A percentile compares a stretch with the other conserved stretches of the same genome.
Evolutionary conservation across 2,329 filamentous ascomycete species (phyloP).

Genomic region (Aspergillus thermomutatus): DNA sequence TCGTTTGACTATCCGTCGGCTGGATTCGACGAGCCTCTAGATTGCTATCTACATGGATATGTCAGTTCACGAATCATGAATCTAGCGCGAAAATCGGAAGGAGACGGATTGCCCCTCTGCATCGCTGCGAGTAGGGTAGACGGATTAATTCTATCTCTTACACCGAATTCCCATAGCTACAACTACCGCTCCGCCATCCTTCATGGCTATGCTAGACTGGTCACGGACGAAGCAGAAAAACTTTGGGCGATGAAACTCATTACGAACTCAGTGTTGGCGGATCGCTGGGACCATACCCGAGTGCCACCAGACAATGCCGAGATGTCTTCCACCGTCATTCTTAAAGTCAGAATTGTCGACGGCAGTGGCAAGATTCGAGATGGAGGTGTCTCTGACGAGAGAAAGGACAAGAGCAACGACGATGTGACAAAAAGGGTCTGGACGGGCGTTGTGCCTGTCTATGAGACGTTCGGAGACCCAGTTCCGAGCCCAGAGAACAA

Average conservation of each 20-base stretch:
- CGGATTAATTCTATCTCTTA: constrained; percentile 74
- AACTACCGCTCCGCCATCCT: constrained; percentile 81
- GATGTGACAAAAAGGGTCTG: constrained; percentile 52
- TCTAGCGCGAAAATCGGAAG: constrained; percentile 47
- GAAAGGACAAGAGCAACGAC: constrained; percentile 48
- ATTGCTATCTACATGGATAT: constrained; percentile 82
- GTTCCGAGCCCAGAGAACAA: constrained; percentile 59
- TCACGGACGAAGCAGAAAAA: constrained; percentile 67
- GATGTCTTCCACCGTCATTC: constrained; percentile 69
- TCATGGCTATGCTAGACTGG: constrained; percentile 68
- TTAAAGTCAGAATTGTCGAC: constrained; percentile 64
- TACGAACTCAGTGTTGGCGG: constrained; percentile 68
- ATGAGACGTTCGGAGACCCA: constrained; percentile 61
- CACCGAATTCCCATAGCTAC: constrained; percentile 77
- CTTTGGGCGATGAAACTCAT: constrained; percentile 75
- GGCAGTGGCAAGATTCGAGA: constrained; percentile 73
- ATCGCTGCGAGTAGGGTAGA: constrained; percentile 73
- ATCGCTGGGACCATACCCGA: constrained; percentile 67
- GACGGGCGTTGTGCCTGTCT: constrained; percentile 64
- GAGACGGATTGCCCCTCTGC: constrained; percentile 64
- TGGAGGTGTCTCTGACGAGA: constrained; percentile 62
- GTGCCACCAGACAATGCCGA: constrained; percentile 70
- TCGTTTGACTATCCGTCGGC: constrained; percentile 64
- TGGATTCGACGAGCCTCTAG: constrained; percentile 61
- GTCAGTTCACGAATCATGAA: constrained; percentile 75